Evolutionary conservation across 2,329 filamentous ascomycete species (phyloP).

Genomic region (Alternaria atra): DNA sequence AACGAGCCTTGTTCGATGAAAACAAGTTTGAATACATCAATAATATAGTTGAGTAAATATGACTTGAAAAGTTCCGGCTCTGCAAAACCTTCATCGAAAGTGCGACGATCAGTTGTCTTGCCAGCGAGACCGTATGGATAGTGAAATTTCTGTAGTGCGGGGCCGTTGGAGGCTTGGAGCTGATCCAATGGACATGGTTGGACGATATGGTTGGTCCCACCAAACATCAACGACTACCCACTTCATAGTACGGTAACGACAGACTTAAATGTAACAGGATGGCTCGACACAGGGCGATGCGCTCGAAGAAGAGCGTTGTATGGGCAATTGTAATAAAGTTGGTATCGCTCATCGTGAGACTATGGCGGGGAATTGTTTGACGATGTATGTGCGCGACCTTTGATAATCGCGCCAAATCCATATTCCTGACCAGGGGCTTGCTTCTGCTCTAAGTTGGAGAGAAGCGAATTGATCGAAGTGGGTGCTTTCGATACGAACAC

Average conservation of each 20-base stretch:
- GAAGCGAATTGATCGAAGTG: neutral
- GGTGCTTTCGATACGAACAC: neutral
- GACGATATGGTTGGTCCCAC: neutral
- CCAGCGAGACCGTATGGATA: too few relatives aligned
- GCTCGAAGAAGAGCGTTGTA: neutral
- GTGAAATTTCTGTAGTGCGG: slow-evolving; percentile 3
- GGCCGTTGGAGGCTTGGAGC: neutral
- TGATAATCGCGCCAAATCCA: too few relatives aligned
- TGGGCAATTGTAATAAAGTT: neutral
- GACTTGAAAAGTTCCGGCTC: too few relatives aligned
- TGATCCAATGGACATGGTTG: neutral
- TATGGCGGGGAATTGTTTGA: neutral
- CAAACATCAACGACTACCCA: neutral
- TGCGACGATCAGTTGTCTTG: too few relatives aligned
- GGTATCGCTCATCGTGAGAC: neutral
- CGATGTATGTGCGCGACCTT: neutral
- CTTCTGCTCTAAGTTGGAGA: neutral
- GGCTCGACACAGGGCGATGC: neutral
- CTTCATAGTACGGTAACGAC: neutral
- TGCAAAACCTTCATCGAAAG: too few relatives aligned
- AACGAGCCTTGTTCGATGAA: slow-evolving; percentile 35
- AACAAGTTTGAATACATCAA: too few relatives aligned
- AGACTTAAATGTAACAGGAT: neutral
- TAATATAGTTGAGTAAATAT: too few relatives aligned
- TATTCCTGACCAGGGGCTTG: neutral